A percentile compares a stretch with the other conserved stretches of the same genome.
These are phyloP conservation scores for Claviceps purpurea DNA, from an alignment of 2,329 filamentous ascomycete species.

Conservation along the genomic window DNA sequence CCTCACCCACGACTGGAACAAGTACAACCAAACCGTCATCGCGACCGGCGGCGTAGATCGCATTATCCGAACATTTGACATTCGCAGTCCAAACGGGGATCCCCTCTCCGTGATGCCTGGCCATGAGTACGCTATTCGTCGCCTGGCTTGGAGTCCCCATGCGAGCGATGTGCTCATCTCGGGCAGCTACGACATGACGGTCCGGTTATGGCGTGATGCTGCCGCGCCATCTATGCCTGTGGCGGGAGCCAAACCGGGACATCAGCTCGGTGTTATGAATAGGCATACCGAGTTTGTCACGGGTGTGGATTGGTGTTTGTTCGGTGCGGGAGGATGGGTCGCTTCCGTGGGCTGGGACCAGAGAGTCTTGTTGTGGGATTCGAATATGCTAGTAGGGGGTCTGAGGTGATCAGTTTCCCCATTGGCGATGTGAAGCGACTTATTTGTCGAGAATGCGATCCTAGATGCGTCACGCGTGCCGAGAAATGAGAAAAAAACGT, in stretches of 20 bases:
- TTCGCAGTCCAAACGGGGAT: conserved; percentile 60
- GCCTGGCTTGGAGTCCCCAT: conserved; percentile 86
- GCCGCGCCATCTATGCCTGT: conserved; percentile 25
- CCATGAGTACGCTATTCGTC: conserved; percentile 81
- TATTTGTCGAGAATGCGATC: no score
- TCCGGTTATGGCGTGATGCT: conserved; percentile 80
- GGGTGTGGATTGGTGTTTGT: conserved; percentile 95
- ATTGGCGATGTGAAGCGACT: no score
- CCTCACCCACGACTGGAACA: conserved; percentile 98
- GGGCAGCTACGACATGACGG: conserved; percentile 97
- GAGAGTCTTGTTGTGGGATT: conserved; percentile 82
- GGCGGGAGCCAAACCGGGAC: conserved; percentile 37
- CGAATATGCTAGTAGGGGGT: conserved; percentile 36
- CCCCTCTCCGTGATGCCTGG: conserved; percentile 64
- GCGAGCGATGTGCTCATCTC: conserved; percentile 76
- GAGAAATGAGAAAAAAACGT: no score
- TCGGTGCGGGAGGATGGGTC: conserved; percentile 90
- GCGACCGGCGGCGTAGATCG: conserved; percentile 85
- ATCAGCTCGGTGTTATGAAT: conserved; percentile 77
- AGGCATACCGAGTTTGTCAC: conserved; percentile 91
- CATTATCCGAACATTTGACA: conserved; percentile 78
- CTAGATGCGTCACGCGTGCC: no score
- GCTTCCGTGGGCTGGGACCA: conserved; percentile 94
- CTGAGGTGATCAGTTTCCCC: conserved; percentile 9
- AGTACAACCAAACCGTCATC: conserved; percentile 75